A percentile compares a stretch with the other conserved stretches of the same genome.
Evolutionary conservation across 495 filamentous ascomycete species (phyloP).

Genomic region (Aspergillus saccharolyticus): DNA sequence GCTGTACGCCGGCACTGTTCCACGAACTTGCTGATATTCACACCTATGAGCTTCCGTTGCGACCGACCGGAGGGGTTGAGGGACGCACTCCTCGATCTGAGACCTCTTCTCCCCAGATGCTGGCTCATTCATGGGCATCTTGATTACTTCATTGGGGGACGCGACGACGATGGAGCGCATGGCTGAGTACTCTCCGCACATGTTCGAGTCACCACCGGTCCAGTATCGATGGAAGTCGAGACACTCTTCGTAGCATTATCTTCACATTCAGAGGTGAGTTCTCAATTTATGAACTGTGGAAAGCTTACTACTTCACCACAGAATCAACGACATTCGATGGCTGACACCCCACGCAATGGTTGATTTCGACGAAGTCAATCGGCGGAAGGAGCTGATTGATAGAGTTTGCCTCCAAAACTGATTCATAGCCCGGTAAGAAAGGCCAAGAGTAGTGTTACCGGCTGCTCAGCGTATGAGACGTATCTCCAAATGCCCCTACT

Average conservation of each 20-base stretch:
- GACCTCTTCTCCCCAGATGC: slow-evolving; percentile 67
- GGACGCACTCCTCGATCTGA: slow-evolving; percentile 75
- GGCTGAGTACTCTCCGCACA: slow-evolving; percentile 78
- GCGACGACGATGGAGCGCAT: slow-evolving; percentile 75
- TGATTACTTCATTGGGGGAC: slow-evolving; percentile 63
- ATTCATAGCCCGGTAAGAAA: slow-evolving; percentile 70
- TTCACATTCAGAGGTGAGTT: too few relatives aligned
- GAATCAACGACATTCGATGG: slow-evolving; percentile 69
- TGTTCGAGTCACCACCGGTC: slow-evolving; percentile 73
- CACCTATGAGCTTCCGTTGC: too few relatives aligned
- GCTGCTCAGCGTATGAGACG: slow-evolving; percentile 72
- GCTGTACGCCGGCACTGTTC: slow-evolving; percentile 71
- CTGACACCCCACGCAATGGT: slow-evolving; percentile 87
- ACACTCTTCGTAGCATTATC: slow-evolving; percentile 60
- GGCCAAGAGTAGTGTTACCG: slow-evolving; percentile 54
- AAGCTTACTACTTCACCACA: slow-evolving; percentile 60
- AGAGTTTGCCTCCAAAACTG: slow-evolving; percentile 32
- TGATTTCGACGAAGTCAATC: slow-evolving; percentile 60
- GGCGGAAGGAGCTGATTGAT: slow-evolving; percentile 45
- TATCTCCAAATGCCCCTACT: slow-evolving; percentile 77
- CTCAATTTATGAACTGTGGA: slow-evolving; percentile 1
- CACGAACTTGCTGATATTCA: slow-evolving; percentile 49
- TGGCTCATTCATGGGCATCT: slow-evolving; percentile 91
- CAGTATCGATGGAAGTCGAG: slow-evolving; percentile 84
- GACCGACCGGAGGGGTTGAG: not conserved